Base-by-base conservation (phyloP, 164 flowering plant species). In the Warburgia ugandensis region DNA sequence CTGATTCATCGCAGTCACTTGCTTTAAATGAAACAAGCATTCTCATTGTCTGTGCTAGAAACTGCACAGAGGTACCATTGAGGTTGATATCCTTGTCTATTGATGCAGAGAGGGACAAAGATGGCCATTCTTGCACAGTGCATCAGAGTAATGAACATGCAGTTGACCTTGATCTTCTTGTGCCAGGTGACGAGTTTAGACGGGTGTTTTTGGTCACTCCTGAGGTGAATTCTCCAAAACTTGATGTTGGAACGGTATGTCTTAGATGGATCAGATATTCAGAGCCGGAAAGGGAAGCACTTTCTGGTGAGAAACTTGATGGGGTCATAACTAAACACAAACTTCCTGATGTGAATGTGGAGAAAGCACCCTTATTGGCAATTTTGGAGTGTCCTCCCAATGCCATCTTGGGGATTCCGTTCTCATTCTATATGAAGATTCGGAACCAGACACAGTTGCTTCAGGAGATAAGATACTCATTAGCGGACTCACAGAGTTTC, bases 171-270 rank as follows among this genome's bases (percentile, higher is more conserved):
- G 54, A 73, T 13, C 61, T 75, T 48, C 76, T 89, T 29, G 69
- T 74, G 38, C 86, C 97, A 5, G 94, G 90, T 25, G 94, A 84
- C 73, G 90, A 74, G 68, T 94, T 79, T 66, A 94, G 78, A 62
- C 73, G 75, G 68, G 77, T 89, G 29, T 89, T 79, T 61, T 64
- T 74, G 1, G 56, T 94, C 38, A 59, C 55, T 55, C 92, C 99
- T 25, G 61, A 62, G 54, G 55, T 46, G 6, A 56, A 53, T 51
- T 21, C 65, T 23, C 52, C 70, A 40, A 73, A 58, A 31, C 63
- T 81, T 22, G 68, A 51, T 21, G 54, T 82, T 30, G 95, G 96
- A 16, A 73, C 77, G 19, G 74, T 83, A 35, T 61, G 55, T 54
- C 50, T 89, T 11, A 76, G 52, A 66, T 94, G 99, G 97, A 74